These are phyloP conservation scores for Trebouxia sp. DNA, from an alignment of 139 green algal species.

Conservation along the genomic window DNA sequence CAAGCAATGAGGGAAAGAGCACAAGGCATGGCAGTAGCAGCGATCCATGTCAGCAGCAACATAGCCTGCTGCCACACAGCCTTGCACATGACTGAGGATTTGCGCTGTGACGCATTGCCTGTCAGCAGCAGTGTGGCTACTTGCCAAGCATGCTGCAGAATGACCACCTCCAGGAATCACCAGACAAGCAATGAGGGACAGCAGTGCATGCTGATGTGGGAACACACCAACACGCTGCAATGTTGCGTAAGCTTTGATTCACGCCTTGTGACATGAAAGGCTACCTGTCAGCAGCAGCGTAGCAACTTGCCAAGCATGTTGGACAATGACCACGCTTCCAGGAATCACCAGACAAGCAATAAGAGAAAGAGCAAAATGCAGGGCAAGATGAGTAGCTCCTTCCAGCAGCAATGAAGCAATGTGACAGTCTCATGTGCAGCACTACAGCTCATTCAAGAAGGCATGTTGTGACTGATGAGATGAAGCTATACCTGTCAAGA, in stretches of 20 bases:
- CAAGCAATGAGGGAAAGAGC: constrained; percentile 33
- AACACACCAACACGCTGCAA: too few species aligned
- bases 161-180: neutral
- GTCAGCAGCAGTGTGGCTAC: neutral
- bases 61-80: neutral
- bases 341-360: constrained; percentile 28
- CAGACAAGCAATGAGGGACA: too few species aligned
- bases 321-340: constrained; percentile 13
- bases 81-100: neutral
- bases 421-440: too few species aligned
- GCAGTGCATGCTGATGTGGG: too few species aligned
- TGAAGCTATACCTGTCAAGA: too few species aligned
- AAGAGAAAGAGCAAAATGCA: constrained; percentile 29
- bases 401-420: too few species aligned
- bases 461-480: too few species aligned
- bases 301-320: neutral
- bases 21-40: constrained; percentile 28
- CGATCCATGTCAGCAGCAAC: neutral
- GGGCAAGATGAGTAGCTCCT: too few species aligned
- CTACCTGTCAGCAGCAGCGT: constrained; percentile 1
- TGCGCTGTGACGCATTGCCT: too few species aligned
- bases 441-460: too few species aligned
- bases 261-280: too few species aligned
- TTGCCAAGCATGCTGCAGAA: neutral
- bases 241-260: too few species aligned